A percentile compares a stretch with the other conserved stretches of the same genome.
These are phyloP conservation scores for Claviceps purpurea DNA, from an alignment of 2,329 filamentous ascomycete genomes.

Conservation along the genomic window DNA sequence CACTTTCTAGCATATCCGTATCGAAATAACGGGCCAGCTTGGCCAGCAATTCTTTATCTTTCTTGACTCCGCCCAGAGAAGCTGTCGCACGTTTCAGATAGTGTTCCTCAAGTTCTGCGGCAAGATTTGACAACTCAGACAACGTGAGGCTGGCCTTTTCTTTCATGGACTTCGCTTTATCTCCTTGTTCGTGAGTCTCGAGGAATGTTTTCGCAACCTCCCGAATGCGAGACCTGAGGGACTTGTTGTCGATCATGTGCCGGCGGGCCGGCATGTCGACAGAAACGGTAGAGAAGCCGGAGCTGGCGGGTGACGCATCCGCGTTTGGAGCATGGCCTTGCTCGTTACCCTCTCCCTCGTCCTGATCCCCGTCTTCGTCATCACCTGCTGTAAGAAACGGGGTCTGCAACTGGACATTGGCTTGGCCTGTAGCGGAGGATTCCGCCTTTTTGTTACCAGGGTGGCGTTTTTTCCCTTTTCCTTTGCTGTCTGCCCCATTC, in stretches of 20 bases:
- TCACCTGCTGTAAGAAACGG: constrained; percentile 2
- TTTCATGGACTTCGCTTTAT: constrained; percentile 58
- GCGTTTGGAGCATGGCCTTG: constrained; percentile 33
- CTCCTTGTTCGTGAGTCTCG: constrained; percentile 66
- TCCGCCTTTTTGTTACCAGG: constrained; percentile 11
- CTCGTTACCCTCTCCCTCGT: constrained; percentile 43
- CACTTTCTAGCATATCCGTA: constrained; percentile 75
- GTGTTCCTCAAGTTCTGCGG: constrained; percentile 56
- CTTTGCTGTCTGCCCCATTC: not conserved
- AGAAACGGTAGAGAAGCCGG: constrained; percentile 53
- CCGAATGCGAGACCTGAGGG: constrained; percentile 54
- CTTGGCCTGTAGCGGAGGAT: constrained; percentile 9
- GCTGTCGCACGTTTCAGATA: constrained; percentile 45
- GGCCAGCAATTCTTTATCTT: constrained; percentile 56
- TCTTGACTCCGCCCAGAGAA: constrained; percentile 20
- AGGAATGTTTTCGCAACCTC: constrained; percentile 71
- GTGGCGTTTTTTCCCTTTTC: not conserved
- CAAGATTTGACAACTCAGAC: constrained; percentile 55
- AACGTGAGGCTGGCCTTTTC: constrained; percentile 68
- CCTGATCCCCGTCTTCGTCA: constrained; percentile 25
- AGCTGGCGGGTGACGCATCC: constrained; percentile 52
- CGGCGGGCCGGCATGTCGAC: constrained; percentile 40
- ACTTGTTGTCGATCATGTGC: constrained; percentile 33
- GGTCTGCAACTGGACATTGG: not conserved
- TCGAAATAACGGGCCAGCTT: constrained; percentile 75